phyloP scores from a whole-genome alignment of 805 yeast genomes.

The Lachancea dasiensis region DNA sequence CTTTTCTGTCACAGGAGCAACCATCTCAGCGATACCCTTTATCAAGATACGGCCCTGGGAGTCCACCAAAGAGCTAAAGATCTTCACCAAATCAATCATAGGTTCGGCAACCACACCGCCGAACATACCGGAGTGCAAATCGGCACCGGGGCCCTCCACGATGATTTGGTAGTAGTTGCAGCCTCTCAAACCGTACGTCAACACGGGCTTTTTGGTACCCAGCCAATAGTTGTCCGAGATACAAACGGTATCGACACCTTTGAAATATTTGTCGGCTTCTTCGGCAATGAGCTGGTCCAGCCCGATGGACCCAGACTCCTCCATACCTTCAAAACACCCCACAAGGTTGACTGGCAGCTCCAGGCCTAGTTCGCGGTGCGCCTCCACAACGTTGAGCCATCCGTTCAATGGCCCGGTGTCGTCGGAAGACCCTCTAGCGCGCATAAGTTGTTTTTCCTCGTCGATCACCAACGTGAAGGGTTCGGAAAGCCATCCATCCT shows the following conservation, averaged over 20 bases:
- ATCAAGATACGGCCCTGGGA: conserved; percentile 76
- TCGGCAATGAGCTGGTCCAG: conserved; percentile 73
- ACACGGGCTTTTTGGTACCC: conserved; percentile 93
- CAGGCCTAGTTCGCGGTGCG: conserved; percentile 76
- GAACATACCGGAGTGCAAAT: conserved; percentile 93
- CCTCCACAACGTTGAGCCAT: conserved; percentile 90
- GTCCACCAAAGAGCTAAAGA: conserved; percentile 73
- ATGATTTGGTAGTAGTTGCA: conserved; percentile 84
- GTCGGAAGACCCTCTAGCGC: conserved; percentile 94
- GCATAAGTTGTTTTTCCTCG: conserved; percentile 62
- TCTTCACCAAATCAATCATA: conserved; percentile 81
- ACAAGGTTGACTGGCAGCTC: conserved; percentile 92
- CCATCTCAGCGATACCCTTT: conserved; percentile 90
- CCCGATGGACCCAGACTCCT: conserved; percentile 93
- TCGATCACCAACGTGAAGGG: conserved; percentile 68
- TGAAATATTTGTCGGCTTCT: conserved; percentile 78
- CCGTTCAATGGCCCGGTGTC: conserved; percentile 98
- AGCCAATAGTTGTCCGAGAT: conserved; percentile 98
- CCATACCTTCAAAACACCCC: conserved; percentile 98
- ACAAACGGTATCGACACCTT: conserved; percentile 88
- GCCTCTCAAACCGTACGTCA: conserved; percentile 97
- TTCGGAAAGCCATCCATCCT: conserved; percentile 94
- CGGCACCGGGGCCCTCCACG: conserved; percentile 91
- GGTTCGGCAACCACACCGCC: conserved; percentile 99
- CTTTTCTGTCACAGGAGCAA: conserved; percentile 80